These are phyloP conservation scores for Gaertneriomyces sp. DNA, from an alignment of 192 early-diverging fungal genomes.

Conservation along the genomic window DNA sequence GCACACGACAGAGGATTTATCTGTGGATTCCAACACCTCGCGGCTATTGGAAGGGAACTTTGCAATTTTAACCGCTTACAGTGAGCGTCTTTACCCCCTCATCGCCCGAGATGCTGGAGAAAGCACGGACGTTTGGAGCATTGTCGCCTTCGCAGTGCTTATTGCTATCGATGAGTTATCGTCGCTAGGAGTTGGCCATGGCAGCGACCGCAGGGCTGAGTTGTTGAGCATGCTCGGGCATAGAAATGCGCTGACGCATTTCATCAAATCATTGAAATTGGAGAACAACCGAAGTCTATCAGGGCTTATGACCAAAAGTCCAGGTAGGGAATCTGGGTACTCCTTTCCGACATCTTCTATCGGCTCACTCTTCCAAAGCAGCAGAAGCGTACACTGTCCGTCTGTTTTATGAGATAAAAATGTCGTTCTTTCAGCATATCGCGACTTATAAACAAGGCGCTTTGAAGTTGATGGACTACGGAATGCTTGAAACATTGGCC, in stretches of 20 bases:
- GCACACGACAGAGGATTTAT: not conserved
- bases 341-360: not conserved
- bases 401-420: slow-evolving; percentile 71
- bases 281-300: slow-evolving; percentile 39
- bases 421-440: slow-evolving; percentile 77
- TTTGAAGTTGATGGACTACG: slow-evolving; percentile 71
- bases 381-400: slow-evolving; percentile 44
- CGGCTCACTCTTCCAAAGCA: slow-evolving; percentile 1
- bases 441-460: slow-evolving; percentile 70
- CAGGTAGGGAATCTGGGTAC: slow-evolving; percentile 22
- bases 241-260: slow-evolving; percentile 49
- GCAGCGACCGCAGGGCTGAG: slow-evolving; percentile 15
- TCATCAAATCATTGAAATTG: slow-evolving; percentile 38
- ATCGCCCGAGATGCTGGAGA: slow-evolving; percentile 80
- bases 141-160: slow-evolving; percentile 76
- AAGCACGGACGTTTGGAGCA: slow-evolving; percentile 75
- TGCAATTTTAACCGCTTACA: slow-evolving; percentile 33
- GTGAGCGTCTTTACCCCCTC: slow-evolving; percentile 70
- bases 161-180: slow-evolving; percentile 58
- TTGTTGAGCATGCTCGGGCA: slow-evolving; percentile 38
- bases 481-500: slow-evolving; percentile 71
- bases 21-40: not conserved
- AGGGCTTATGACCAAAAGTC: slow-evolving; percentile 29
- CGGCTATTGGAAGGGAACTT: slow-evolving; percentile 24
- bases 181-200: not conserved